A percentile compares a stretch with the other conserved stretches of the same genome.
Conservation (phyloP, 2,329 filamentous ascomycete genomes). For the Penicillium nordicum region DNA sequence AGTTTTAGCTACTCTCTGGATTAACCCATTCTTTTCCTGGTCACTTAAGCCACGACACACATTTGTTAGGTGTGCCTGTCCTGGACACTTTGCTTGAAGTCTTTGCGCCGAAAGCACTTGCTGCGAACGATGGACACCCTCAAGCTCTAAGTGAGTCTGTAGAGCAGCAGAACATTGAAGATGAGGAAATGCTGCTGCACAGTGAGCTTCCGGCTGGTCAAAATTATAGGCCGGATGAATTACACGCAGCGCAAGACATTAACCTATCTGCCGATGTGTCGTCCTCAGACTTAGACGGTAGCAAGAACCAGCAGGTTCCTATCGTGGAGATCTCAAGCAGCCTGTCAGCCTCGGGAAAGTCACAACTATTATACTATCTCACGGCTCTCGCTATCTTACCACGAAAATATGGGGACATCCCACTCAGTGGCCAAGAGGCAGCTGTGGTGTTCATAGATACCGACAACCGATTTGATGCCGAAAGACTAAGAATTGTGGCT, state of each 20-base stretch:
- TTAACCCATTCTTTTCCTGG: conserved; percentile 27
- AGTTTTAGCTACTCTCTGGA: conserved; percentile 28
- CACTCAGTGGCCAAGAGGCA: conserved; percentile 46
- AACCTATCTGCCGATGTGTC: conserved; percentile 1
- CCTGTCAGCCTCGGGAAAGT: conserved; percentile 54
- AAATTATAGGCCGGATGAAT: background rate
- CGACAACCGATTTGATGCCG: conserved; percentile 52
- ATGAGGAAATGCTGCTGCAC: conserved; percentile 17
- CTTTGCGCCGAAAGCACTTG: conserved; percentile 29
- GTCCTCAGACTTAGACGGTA: conserved; percentile 7
- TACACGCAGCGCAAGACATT: background rate
- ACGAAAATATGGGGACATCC: conserved; percentile 23
- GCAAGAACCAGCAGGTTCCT: conserved; percentile 22
- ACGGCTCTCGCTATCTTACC: conserved; percentile 53
- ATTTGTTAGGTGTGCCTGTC: conserved; percentile 43
- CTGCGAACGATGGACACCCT: background rate
- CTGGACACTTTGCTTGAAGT: conserved; percentile 46
- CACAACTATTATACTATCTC: conserved; percentile 57
- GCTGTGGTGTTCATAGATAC: conserved; percentile 57
- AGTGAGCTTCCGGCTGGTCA: conserved; percentile 2
- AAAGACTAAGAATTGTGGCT: conserved; percentile 41
- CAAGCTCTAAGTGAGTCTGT: background rate
- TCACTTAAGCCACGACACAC: conserved; percentile 8
- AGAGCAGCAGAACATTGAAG: background rate
- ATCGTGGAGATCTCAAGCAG: conserved; percentile 55